Evolutionary conservation across 192 early-diverging fungal species (phyloP).

Genomic region (Backusella liffmaniae): DNA sequence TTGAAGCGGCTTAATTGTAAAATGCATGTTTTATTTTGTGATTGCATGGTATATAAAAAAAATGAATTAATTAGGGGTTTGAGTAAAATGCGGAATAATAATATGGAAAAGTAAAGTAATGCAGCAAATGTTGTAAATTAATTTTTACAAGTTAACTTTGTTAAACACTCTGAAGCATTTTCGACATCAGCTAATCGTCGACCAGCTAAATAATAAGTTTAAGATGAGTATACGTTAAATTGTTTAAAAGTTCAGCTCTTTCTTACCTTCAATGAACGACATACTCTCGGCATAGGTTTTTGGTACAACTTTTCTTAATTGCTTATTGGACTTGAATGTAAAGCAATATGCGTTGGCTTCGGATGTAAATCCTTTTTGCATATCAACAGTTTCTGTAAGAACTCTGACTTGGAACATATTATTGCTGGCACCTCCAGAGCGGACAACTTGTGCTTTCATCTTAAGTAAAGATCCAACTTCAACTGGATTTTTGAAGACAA

Average conservation of each 20-base stretch:
- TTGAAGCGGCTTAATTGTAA: not conserved
- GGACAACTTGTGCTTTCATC: constrained; percentile 76
- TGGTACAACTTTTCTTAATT: constrained; percentile 74
- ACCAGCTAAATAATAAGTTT: not conserved
- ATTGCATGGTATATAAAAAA: not conserved
- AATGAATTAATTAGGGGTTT: not conserved
- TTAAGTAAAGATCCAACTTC: constrained; percentile 76
- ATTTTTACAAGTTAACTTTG: not conserved
- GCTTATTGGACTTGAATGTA: constrained; percentile 56
- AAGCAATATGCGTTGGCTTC: constrained; percentile 87
- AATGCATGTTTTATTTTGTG: not conserved
- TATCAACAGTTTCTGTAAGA: constrained; percentile 65
- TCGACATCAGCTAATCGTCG: not conserved
- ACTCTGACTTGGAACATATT: constrained; percentile 59
- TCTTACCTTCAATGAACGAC: constrained; percentile 73
- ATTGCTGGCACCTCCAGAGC: constrained; percentile 55
- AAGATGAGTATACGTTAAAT: not conserved
- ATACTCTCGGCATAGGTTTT: constrained; percentile 80
- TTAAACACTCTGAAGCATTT: not conserved
- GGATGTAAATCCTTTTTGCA: constrained; percentile 49
- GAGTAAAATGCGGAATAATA: not conserved
- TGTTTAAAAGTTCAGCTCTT: not conserved
- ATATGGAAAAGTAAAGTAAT: not conserved
- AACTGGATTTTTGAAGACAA: constrained; percentile 84
- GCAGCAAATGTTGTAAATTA: not conserved